A percentile compares a stretch with the other conserved stretches of the same genome.
phyloP scores from a whole-genome alignment of 305 asterid genomes.

The Solanum hybrid region DNA sequence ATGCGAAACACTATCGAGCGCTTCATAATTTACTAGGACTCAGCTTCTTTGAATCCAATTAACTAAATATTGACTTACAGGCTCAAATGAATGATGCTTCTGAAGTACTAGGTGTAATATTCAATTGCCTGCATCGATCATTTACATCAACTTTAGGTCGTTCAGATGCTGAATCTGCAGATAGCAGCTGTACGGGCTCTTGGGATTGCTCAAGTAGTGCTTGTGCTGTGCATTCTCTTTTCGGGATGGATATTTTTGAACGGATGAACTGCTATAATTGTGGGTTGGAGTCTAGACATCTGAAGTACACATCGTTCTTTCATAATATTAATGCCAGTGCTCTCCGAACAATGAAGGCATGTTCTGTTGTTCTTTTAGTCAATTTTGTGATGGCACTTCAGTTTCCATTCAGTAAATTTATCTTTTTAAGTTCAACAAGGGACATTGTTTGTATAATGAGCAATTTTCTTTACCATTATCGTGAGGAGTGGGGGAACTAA shows the following conservation, averaged over 20 bases:
- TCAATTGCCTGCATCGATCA: conserved; percentile 76
- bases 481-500: too few relatives aligned
- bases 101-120: conserved; percentile 73
- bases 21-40: too few relatives aligned
- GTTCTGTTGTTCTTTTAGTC: conserved; percentile 13
- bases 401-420: background rate
- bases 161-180: conserved; percentile 44
- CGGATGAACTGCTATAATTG: conserved; percentile 74
- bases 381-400: background rate
- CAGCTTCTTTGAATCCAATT: too few relatives aligned
- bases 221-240: conserved; percentile 70
- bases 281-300: conserved; percentile 65
- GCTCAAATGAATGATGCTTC: conserved; percentile 97
- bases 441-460: too few relatives aligned
- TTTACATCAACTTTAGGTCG: conserved; percentile 36
- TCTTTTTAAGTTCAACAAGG: conserved; percentile 3
- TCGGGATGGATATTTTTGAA: conserved; percentile 83
- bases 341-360: conserved; percentile 77
- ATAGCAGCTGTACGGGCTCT: conserved; percentile 41
- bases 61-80: conserved; percentile 35
- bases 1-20: conserved; percentile 3
- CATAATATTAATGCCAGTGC: conserved; percentile 90
- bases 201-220: conserved; percentile 67
- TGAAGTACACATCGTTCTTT: conserved; percentile 79
- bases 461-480: too few relatives aligned